Percentiles rank a stretch among this genome's conserved stretches.
Evolutionary conservation across 257 asterid genomes (phyloP).

Genomic region (Penstemon barbatus): DNA sequence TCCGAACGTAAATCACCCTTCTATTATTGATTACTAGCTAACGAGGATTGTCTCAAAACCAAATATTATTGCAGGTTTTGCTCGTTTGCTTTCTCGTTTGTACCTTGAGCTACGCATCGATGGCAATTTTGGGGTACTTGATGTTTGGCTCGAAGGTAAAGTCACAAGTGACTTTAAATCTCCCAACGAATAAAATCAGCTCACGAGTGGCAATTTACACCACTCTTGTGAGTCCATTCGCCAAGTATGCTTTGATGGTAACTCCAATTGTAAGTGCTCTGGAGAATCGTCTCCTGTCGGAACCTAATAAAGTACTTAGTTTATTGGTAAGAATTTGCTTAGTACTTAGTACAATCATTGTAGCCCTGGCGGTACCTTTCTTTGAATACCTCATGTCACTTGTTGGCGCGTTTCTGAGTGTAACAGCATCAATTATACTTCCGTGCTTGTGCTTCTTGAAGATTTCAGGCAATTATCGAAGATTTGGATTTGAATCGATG

Average conservation of each 20-base stretch:
- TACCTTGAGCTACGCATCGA: constrained; percentile 61
- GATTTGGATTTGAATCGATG: constrained; percentile 40
- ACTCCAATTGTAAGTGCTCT: constrained; percentile 59
- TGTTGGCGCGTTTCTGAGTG: constrained; percentile 70
- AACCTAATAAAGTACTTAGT: constrained; percentile 34
- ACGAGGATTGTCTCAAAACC: neutral
- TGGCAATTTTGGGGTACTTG: constrained; percentile 68
- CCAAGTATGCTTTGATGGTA: constrained; percentile 80
- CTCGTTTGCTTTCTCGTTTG: constrained; percentile 58
- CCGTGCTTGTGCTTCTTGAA: constrained; percentile 83
- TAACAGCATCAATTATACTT: constrained; percentile 59
- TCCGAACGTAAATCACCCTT: too few relatives aligned
- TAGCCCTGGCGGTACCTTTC: constrained; percentile 69
- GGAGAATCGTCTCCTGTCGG: constrained; percentile 40
- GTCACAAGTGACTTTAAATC: constrained; percentile 82
- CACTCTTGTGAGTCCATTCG: constrained; percentile 74
- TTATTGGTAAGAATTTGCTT: constrained; percentile 43
- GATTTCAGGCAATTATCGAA: constrained; percentile 51
- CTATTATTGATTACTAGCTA: neutral
- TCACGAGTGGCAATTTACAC: constrained; percentile 79
- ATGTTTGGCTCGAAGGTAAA: constrained; percentile 68
- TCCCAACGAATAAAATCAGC: constrained; percentile 52
- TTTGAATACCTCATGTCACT: constrained; percentile 71
- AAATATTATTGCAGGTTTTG: constrained; percentile 60
- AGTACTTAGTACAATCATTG: constrained; percentile 62